Base-by-base conservation (phyloP, 805 yeast species). In the Myxozyma melibiosi region DNA sequence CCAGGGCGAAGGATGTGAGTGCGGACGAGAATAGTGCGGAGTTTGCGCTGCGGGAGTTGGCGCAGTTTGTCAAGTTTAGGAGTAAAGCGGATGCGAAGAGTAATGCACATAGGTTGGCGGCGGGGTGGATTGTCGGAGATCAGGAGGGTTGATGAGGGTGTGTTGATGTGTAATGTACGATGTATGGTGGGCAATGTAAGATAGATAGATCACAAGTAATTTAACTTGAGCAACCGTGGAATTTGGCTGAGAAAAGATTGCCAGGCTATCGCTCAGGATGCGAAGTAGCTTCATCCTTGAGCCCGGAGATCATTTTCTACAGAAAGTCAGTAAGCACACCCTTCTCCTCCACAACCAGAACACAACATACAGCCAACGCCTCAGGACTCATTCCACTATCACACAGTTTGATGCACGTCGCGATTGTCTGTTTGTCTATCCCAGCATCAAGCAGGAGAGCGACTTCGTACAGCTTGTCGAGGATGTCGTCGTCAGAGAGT, bases 381-480 rank as follows among this genome's bases (percentile, higher is more conserved):
- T 66, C 66, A 0, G 75, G 74, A 34, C 56, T 60, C 3, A 71
- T 71, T 2, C 76, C 75, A n/a, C 65, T 63, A 7, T 66, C 67
- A 18, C 66, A 61, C 38, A 68, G 66, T 24, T 57, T 61, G 43
- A 60, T 52, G 41, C 70, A 66, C 9, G 59, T 55, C 13, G 53
- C 57, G 51, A 72, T 46, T 7, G 67, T 62, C n/a, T 61, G 61
- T 27, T 39, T 60, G 30, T 61, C 65, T 8, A 73, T 45, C 4
- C 64, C 66, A 0, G 74, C 64, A 27, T 70, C 67, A 2, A 73
- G 63, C n/a, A 73, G 51, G 48, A 58, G 56, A 6, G 74, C 65
- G 1, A 73, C 58, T 50, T 71, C 73, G 43, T 65, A 35, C 6
- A 68, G 43, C 18, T 16, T 37, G 16, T n/a, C 35, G 4, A 27